Evolutionary conservation across 352 stramenopile species (phyloP).

Genomic region (Globisporangium paroecandrum): DNA sequence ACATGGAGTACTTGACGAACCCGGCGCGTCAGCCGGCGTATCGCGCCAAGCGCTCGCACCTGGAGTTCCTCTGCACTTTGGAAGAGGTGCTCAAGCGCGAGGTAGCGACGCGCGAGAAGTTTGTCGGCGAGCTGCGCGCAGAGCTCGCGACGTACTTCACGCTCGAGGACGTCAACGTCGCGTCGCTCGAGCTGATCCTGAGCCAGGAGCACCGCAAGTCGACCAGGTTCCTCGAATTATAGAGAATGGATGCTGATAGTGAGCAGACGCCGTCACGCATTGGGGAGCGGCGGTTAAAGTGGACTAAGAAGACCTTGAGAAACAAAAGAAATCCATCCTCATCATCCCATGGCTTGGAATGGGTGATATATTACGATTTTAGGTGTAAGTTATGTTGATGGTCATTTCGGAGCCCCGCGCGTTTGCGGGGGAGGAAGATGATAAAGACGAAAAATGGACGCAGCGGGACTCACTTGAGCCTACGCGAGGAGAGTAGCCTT

Average conservation of each 20-base stretch:
- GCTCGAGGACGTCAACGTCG: constrained; percentile 47
- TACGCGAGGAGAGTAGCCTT: no score
- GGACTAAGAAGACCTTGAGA: background rate
- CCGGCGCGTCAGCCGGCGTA: constrained; percentile 94
- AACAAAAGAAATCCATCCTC: background rate
- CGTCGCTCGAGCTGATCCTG: constrained; percentile 44
- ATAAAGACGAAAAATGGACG: no score
- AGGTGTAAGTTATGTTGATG: no score
- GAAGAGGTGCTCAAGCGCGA: constrained; percentile 63
- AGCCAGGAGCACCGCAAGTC: constrained; percentile 62
- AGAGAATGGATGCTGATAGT: background rate
- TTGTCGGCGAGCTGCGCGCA: constrained; percentile 38
- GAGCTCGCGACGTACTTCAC: constrained; percentile 62
- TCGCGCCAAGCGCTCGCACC: constrained; percentile 88
- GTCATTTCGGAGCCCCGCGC: no score
- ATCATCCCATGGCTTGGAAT: no score
- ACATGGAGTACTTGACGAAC: constrained; percentile 95
- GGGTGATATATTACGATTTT: no score
- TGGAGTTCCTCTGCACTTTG: constrained; percentile 92
- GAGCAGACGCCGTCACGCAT: background rate
- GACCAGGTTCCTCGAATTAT: constrained; percentile 58
- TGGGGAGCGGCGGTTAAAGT: no score
- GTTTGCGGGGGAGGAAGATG: no score
- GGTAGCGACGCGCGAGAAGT: constrained; percentile 33
- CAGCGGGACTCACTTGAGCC: no score